Evolutionary conservation across 257 asterid species (phyloP).

Genomic region (Fraxinus pennsylvanica): DNA sequence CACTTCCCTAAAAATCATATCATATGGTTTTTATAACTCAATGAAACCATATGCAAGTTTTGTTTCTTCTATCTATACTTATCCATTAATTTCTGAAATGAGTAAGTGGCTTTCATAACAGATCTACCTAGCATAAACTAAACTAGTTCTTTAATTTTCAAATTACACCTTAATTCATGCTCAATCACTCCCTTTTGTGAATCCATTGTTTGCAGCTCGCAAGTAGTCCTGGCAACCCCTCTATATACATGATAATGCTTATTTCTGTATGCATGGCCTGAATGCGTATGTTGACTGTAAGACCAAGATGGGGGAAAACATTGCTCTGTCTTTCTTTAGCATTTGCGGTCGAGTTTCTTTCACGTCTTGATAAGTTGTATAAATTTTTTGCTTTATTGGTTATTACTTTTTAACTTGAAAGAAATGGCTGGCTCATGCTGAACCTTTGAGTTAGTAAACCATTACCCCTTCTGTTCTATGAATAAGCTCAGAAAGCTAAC

Average conservation of each 20-base stretch:
- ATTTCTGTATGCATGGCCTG: neutral
- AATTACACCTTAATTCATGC: neutral
- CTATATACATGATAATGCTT: conserved; percentile 9
- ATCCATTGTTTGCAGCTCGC: neutral
- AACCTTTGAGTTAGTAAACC: conserved; percentile 16
- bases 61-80: neutral
- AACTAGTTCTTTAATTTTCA: neutral
- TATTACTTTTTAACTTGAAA: neutral
- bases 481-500: conserved; percentile 21
- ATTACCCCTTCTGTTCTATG: conserved; percentile 12
- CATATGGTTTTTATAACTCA: neutral
- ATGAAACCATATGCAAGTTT: neutral
- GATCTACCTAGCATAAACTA: neutral
- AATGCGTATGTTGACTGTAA: neutral
- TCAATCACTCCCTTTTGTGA: neutral
- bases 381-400: neutral
- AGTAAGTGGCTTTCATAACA: neutral
- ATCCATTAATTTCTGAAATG: neutral
- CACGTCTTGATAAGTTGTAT: neutral
- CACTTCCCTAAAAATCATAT: neutral
- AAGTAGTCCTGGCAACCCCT: neutral
- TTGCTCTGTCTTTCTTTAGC: neutral
- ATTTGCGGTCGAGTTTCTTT: neutral
- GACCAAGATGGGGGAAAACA: neutral
- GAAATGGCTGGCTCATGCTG: conserved; percentile 3